A percentile compares a stretch with the other conserved stretches of the same genome.
phyloP scores from a whole-genome alignment of 176 grass and related monocot species.

The Poa annua region DNA sequence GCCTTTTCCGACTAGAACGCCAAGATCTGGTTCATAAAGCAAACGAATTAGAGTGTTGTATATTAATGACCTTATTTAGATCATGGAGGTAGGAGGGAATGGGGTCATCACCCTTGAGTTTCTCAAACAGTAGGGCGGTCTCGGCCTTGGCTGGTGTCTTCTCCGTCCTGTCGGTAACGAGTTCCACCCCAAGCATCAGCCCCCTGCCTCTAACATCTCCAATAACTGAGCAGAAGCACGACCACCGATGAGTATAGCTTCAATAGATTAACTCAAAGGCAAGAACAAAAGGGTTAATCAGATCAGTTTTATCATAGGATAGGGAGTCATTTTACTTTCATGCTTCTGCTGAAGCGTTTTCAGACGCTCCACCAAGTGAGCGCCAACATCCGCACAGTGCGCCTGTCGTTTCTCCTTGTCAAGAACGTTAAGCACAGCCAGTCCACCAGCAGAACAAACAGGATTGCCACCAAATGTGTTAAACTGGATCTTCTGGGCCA shows the following conservation, averaged over 20 bases:
- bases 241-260: neutral
- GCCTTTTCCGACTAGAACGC: constrained; percentile 84
- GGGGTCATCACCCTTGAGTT: constrained; percentile 67
- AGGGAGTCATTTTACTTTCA: constrained; percentile 59
- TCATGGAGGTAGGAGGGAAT: neutral
- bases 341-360: constrained; percentile 91
- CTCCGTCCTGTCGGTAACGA: constrained; percentile 79
- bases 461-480: constrained; percentile 98
- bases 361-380: constrained; percentile 77
- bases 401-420: constrained; percentile 91
- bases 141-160: constrained; percentile 93
- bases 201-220: constrained; percentile 97
- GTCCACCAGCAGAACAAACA: constrained; percentile 91
- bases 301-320: neutral
- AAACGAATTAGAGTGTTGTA: neutral
- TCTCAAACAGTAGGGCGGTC: constrained; percentile 80
- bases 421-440: constrained; percentile 87
- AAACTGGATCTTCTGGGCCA: constrained; percentile 91
- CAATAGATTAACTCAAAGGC: neutral
- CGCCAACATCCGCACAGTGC: constrained; percentile 78
- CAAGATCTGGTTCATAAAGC: constrained; percentile 61
- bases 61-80: neutral
- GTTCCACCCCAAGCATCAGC: constrained; percentile 96
- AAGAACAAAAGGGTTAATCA: neutral
- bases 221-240: constrained; percentile 64